Conservation (phyloP, 1,284 basidiomycete genomes). For the Pyrrhoderma lamaoense region DNA sequence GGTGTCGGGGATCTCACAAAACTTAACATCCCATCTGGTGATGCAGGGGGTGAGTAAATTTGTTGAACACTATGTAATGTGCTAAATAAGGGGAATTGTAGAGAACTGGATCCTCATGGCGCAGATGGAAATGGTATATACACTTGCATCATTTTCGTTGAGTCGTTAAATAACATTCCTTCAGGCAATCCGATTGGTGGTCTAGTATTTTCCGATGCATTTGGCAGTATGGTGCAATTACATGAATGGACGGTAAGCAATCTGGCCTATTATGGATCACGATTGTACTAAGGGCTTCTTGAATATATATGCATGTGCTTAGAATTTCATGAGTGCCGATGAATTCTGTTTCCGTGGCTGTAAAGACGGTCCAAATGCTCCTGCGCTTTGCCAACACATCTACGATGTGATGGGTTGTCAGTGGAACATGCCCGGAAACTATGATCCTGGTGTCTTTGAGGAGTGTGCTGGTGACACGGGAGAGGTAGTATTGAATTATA, state of each 20-base stretch:
- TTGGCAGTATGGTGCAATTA: constrained; percentile 50
- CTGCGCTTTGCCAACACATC: constrained; percentile 58
- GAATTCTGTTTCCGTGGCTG: constrained; percentile 75
- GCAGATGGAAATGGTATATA: constrained; percentile 21
- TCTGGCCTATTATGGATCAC: background rate
- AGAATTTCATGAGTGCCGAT: constrained; percentile 51
- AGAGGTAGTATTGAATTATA: constrained; percentile 29
- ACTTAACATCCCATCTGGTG: constrained; percentile 55
- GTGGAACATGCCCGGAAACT: constrained; percentile 67
- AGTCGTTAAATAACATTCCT: background rate
- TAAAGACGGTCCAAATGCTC: constrained; percentile 49
- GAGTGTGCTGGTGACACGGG: constrained; percentile 48
- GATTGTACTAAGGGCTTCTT: no score
- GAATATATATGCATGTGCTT: background rate
- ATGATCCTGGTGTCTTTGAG: constrained; percentile 50
- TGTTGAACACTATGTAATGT: constrained; percentile 7
- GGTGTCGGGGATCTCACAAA: constrained; percentile 61
- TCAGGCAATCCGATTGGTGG: constrained; percentile 60
- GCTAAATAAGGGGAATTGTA: constrained; percentile 2
- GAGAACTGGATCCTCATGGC: constrained; percentile 31
- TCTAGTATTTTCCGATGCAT: constrained; percentile 65
- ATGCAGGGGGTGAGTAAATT: constrained; percentile 36
- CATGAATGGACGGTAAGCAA: constrained; percentile 64
- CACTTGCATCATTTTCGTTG: constrained; percentile 1
- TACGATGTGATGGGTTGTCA: constrained; percentile 59